phyloP scores from a whole-genome alignment of 2,329 filamentous ascomycete genomes.

The Aspergillus amoenus region DNA sequence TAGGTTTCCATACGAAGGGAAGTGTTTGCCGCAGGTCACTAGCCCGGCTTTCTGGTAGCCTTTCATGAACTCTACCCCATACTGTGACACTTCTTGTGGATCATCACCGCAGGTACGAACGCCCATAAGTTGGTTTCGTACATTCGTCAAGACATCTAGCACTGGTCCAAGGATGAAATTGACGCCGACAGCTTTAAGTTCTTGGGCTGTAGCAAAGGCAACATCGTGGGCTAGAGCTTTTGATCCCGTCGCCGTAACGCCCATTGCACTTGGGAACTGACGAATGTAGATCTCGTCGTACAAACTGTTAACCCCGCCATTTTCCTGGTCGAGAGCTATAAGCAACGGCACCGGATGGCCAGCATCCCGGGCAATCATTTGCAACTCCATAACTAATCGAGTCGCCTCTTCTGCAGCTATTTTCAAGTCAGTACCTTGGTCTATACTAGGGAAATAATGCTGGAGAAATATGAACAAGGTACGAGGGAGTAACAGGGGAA shows the following conservation, averaged over 20 bases:
- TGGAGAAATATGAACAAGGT: not conserved
- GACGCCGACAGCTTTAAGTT: constrained; percentile 88
- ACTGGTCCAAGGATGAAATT: constrained; percentile 95
- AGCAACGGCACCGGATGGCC: constrained; percentile 86
- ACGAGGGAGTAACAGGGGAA: not conserved
- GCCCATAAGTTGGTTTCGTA: constrained; percentile 83
- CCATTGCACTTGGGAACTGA: constrained; percentile 97
- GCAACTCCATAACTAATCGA: constrained; percentile 81
- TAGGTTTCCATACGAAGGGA: constrained; percentile 92
- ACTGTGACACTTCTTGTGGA: constrained; percentile 90
- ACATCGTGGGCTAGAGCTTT: constrained; percentile 83
- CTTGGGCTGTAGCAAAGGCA: constrained; percentile 88
- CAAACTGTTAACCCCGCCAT: constrained; percentile 94
- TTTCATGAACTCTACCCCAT: constrained; percentile 84
- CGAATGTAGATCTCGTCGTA: constrained; percentile 95
- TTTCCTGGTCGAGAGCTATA: constrained; percentile 94
- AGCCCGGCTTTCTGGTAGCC: constrained; percentile 90
- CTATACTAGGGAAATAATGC: not conserved
- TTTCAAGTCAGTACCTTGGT: constrained; percentile 27
- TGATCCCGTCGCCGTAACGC: constrained; percentile 86
- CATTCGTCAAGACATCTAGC: constrained; percentile 90
- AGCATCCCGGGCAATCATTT: constrained; percentile 85
- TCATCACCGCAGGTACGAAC: constrained; percentile 90
- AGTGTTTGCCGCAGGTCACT: constrained; percentile 91
- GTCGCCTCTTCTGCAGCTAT: constrained; percentile 89